A percentile compares a stretch with the other conserved stretches of the same genome.
These are phyloP conservation scores for Coffea canephora DNA, from an alignment of 257 asterid genomes.

Conservation along the genomic window DNA sequence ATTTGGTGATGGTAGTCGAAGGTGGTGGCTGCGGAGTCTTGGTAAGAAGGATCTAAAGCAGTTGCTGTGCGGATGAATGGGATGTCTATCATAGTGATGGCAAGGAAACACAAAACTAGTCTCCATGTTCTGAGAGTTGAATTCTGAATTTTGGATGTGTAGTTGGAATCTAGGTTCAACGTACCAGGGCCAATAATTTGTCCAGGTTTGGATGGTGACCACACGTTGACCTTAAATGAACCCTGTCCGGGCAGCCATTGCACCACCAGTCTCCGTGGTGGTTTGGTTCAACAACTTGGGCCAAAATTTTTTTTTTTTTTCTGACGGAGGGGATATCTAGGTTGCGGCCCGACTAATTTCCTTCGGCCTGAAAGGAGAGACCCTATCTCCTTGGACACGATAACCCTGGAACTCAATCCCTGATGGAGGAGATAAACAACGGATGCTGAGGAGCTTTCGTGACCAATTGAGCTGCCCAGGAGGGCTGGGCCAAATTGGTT, in stretches of 20 bases:
- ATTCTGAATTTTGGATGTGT: not conserved
- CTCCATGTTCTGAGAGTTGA: not conserved
- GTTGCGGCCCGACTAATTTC: no score
- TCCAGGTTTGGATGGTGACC: slow-evolving; percentile 21
- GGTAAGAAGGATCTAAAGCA: not conserved
- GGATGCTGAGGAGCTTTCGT: no score
- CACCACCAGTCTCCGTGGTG: no score
- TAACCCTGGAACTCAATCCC: no score
- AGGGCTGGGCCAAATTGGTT: no score
- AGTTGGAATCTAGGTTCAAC: slow-evolving; percentile 2
- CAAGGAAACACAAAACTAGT: not conserved
- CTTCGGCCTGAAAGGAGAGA: no score
- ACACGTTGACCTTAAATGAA: slow-evolving; percentile 28
- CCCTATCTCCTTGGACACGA: no score
- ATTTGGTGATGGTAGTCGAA: not conserved
- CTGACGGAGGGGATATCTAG: no score
- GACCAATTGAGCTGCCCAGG: no score
- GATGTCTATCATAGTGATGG: slow-evolving; percentile 8
- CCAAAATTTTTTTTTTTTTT: no score
- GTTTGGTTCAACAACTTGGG: no score
- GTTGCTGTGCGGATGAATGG: slow-evolving; percentile 3
- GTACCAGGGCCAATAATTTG: not conserved
- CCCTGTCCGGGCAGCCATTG: slow-evolving; percentile 1
- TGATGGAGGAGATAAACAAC: no score
- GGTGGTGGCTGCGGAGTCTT: not conserved